phyloP scores from a whole-genome alignment of 352 stramenopile species.

The Detonula confervacea region DNA sequence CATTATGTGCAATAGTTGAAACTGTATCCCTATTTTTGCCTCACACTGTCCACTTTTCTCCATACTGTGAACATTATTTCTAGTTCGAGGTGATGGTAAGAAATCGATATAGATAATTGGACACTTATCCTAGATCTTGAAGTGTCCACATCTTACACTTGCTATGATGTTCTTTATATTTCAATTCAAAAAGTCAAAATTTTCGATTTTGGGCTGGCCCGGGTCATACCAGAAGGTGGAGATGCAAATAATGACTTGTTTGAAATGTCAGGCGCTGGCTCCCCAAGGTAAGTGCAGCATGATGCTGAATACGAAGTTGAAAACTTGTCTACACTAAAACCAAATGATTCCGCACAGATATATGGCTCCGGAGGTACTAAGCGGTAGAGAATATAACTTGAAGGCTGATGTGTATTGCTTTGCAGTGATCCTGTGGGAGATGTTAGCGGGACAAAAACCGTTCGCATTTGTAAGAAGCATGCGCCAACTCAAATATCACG shows the following conservation, averaged over 20 bases:
- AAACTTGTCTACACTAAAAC: not conserved
- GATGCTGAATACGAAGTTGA: too few species aligned
- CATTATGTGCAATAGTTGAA: too few species aligned
- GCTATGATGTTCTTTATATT: too few species aligned
- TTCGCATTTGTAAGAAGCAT: slow-evolving; percentile 30
- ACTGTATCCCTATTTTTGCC: not conserved
- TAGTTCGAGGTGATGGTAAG: slow-evolving; percentile 22
- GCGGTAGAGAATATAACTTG: slow-evolving; percentile 53
- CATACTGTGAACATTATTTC: not conserved
- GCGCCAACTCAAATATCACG: slow-evolving; percentile 15
- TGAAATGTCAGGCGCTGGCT: slow-evolving; percentile 58
- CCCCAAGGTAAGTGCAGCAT: slow-evolving; percentile 15
- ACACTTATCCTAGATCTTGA: not conserved
- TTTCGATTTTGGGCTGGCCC: slow-evolving; percentile 77
- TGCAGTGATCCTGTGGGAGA: slow-evolving; percentile 59
- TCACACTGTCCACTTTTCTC: not conserved
- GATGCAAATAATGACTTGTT: slow-evolving; percentile 31
- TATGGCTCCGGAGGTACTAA: slow-evolving; percentile 55
- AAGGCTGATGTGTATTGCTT: slow-evolving; percentile 70
- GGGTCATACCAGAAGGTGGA: slow-evolving; percentile 33
- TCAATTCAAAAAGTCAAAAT: slow-evolving; percentile 19
- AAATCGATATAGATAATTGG: not conserved
- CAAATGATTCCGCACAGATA: slow-evolving; percentile 29
- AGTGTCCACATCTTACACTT: not conserved
- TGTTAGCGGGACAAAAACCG: slow-evolving; percentile 44